Conservation (phyloP, 352 stramenopile genomes). For the Pythium rishiriense region DNA sequence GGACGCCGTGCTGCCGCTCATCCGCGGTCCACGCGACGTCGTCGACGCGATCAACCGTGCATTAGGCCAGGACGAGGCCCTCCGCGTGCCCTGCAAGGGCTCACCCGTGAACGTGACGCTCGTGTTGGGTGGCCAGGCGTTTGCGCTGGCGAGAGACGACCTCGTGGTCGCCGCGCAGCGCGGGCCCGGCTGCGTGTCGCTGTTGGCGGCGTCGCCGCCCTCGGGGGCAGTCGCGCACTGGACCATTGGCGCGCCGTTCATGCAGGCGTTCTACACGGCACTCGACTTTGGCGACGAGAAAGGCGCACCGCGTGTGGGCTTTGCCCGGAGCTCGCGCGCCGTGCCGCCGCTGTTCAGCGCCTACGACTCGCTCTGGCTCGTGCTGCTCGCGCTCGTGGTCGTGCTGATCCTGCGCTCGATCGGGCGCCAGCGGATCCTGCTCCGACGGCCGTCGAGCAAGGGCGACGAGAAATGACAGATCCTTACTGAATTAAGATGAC, state of each 20-base stretch:
- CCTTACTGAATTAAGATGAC: no score
- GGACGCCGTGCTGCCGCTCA: conserved; percentile 12
- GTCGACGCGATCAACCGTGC: conserved; percentile 17
- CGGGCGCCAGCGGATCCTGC: conserved; percentile 1
- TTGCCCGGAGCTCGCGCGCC: conserved; percentile 12
- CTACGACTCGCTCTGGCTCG: conserved; percentile 23
- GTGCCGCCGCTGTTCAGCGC: conserved; percentile 15
- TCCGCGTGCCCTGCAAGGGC: conserved; percentile 5
- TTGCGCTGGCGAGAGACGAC: conserved; percentile 5
- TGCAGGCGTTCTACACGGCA: conserved; percentile 23
- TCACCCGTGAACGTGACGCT: conserved; percentile 1
- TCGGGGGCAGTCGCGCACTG: neutral
- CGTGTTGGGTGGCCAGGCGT: conserved; percentile 7
- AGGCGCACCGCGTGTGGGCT: conserved; percentile 6
- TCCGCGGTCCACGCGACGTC: conserved; percentile 11
- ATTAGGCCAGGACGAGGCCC: conserved; percentile 7
- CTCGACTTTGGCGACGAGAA: conserved; percentile 14
- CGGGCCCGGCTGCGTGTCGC: conserved; percentile 16
- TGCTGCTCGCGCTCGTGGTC: conserved; percentile 14
- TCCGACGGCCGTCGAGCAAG: neutral
- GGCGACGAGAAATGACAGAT: no score
- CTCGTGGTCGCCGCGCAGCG: conserved; percentile 5
- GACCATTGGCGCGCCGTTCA: conserved; percentile 20
- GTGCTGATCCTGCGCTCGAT: conserved; percentile 24
- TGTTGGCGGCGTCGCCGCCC: neutral